Evolutionary conservation across 352 stramenopile genomes (phyloP).

Genomic region (Globisporangium nunn): DNA sequence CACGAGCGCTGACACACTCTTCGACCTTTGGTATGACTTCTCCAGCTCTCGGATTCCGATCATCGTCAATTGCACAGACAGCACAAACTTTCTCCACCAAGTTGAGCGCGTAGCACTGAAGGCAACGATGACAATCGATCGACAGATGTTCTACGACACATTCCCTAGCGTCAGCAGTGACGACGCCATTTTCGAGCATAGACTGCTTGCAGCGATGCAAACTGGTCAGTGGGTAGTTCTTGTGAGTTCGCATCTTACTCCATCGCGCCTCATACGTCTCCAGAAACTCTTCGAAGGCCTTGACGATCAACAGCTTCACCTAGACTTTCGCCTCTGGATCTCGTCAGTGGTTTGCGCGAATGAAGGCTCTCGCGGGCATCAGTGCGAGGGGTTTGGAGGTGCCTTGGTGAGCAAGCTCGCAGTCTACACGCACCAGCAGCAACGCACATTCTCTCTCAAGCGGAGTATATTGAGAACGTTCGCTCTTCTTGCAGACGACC

Average conservation of each 20-base stretch:
- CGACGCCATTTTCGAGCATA: conserved; percentile 23
- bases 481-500: conserved; percentile 16
- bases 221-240: conserved; percentile 55
- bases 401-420: neutral
- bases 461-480: conserved; percentile 20
- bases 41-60: conserved; percentile 27
- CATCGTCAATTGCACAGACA: conserved; percentile 20
- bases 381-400: neutral
- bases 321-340: conserved; percentile 62
- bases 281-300: conserved; percentile 25
- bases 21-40: conserved; percentile 28
- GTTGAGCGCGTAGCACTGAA: conserved; percentile 22
- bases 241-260: conserved; percentile 22
- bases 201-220: conserved; percentile 28
- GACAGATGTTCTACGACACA: conserved; percentile 5
- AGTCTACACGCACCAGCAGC: conserved; percentile 11
- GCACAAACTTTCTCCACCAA: conserved; percentile 27
- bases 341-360: conserved; percentile 8
- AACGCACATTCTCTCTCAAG: conserved; percentile 15
- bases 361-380: neutral
- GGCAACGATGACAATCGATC: conserved; percentile 30
- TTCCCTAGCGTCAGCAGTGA: conserved; percentile 1
- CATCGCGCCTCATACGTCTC: conserved; percentile 17
- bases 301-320: conserved; percentile 21
- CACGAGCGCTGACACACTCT: neutral